Base-by-base conservation (phyloP, 352 stramenopile species). In the Halophytophthora batemanensis region DNA sequence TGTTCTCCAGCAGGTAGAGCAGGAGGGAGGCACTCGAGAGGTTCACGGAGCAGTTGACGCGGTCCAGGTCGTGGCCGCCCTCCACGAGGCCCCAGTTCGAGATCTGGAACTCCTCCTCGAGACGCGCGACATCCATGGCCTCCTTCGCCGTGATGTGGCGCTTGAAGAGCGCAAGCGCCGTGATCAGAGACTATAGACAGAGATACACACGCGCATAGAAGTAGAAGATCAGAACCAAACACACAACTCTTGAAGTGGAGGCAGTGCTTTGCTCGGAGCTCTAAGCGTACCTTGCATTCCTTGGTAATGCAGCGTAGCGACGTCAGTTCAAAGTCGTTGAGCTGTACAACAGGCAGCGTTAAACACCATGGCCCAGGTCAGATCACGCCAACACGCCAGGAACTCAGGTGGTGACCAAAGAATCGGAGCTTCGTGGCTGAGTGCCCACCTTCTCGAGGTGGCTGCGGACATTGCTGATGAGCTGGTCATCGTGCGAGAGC, bases 71-170 rank as follows among this genome's bases (percentile, higher is more conserved):
- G 54, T 96, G 86, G 51, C 86, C 86, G 31, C 86, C 86, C 57
- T 96, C 86, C 17, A 96, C 86, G 50, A 96, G 72, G 2, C 86
- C 86, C 86, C 86, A 96, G 42, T 82, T 78, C 48, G 70, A 77
- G 57, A 95, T 95, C 73, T 95, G 82, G 67, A 91, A 95, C 53
- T 95, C 85, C 43, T 95, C 85, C 50, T 95, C 85, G 43, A 93
- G 50, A 23, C 85, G 82, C 39, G 77, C 83, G 14, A 93, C 71
- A 4, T 93, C 81, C 67, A 92, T 91, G 8, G 85, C 85, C 55
- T 94, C 84, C 61, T 87, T 93, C 22, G 82, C 66, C 22, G 80
- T 90, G 47, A 94, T 84, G 61, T 94, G 77, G 31, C 84, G 84
- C 63, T 93, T 91, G 53, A 78, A 79, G n/a, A 94, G 56, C 12